Base-by-base conservation (phyloP, 2,329 filamentous ascomycete genomes). In the Periconia macrospinosa region DNA sequence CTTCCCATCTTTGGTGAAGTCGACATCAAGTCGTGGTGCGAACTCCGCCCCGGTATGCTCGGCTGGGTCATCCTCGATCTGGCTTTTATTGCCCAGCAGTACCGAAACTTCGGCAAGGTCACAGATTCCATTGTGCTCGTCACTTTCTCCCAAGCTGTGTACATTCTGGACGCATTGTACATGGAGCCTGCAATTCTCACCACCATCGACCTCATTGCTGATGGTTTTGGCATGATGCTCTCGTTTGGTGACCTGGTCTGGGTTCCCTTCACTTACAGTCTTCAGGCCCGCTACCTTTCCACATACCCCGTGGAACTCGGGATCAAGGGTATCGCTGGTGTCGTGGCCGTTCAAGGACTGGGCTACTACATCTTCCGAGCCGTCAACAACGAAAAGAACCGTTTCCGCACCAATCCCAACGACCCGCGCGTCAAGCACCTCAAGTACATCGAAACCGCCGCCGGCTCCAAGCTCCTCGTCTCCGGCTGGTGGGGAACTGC, bases 211-310 rank as follows among this genome's bases (percentile, higher is more conserved):
- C 89, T 97, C 61, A 96, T 88, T 48, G 90, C 87, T 41, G 93
- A 97, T 65, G 93, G 93, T 6, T 96, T 97, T 63, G 93, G 93
- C 49, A 91, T 91, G 78, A 97, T 97, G 93, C 82, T 97, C 33
- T 81, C 90, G 1, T 97, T 97, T 70, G 93, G 92, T 52, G 93
- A 97, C 67, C 81, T 97, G 6, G 90, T 89, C 57, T 97, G 93
- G 93, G 84, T 97, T 2, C 93, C 93, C 0, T 96, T 96, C 72
- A 81, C 91, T 54, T 97, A 96, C 80, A 89, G 86, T 17, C 80
- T 91, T 35, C 92, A 96, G 75, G 86, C 88, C 8, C 86, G 90
- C 42, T 97, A 97, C 73, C 85, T 97, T 6, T 84, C 92, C 1
- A 82, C 89, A 11, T 89, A 95, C 74, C 93, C 93, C 0, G 78